phyloP scores from a whole-genome alignment of 2,329 filamentous ascomycete species.

The Xylaria hypoxylon region DNA sequence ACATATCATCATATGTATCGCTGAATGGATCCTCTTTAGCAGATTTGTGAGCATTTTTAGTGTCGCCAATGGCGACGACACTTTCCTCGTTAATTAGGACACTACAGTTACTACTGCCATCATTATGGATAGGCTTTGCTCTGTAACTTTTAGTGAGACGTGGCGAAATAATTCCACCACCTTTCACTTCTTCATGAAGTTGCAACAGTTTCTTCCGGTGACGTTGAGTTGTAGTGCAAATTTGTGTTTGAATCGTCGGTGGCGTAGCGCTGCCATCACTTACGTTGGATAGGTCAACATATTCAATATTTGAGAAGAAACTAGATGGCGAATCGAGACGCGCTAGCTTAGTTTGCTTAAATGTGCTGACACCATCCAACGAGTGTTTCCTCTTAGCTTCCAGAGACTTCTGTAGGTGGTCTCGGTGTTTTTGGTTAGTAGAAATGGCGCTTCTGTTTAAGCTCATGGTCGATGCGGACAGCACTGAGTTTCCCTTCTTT shows the following conservation, averaged over 20 bases:
- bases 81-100: not conserved
- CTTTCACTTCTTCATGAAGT: conserved; percentile 34
- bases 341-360: conserved; percentile 26
- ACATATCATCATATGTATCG: conserved; percentile 33
- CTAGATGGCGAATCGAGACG: conserved; percentile 3
- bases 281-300: conserved; percentile 44
- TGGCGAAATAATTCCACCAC: conserved; percentile 19
- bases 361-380: not conserved
- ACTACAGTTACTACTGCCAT: not conserved
- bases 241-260: not conserved
- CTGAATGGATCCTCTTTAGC: conserved; percentile 16
- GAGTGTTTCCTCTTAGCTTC: conserved; percentile 20
- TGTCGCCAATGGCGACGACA: not conserved
- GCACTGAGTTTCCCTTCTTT: conserved; percentile 7
- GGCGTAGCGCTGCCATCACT: conserved; percentile 33
- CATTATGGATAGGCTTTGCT: not conserved
- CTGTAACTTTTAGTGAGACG: conserved; percentile 31
- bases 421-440: not conserved
- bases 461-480: not conserved
- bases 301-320: conserved; percentile 44
- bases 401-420: not conserved
- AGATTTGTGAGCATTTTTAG: not conserved
- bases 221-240: not conserved
- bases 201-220: conserved; percentile 26
- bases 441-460: not conserved